Evolutionary conservation across 2,329 filamentous ascomycete genomes (phyloP).

Genomic region (Neopestalotiopsis clavispora): DNA sequence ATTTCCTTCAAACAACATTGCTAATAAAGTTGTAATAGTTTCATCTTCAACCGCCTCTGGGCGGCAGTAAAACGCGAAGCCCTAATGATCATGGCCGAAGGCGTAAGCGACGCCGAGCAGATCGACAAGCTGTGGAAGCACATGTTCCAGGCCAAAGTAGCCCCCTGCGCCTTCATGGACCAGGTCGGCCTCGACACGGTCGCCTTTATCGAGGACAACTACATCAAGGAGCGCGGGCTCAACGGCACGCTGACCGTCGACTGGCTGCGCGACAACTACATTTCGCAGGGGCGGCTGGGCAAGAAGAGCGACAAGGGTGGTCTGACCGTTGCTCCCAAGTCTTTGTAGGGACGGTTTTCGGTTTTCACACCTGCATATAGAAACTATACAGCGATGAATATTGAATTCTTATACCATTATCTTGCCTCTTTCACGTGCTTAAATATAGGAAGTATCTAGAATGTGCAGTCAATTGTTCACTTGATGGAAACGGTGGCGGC

Average conservation of each 20-base stretch:
- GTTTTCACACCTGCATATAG: not conserved
- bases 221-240: slow-evolving; percentile 53
- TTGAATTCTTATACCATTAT: not conserved
- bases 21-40: slow-evolving; percentile 28
- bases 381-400: not conserved
- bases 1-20: not conserved
- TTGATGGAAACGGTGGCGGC: too few relatives aligned
- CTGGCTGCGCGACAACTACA: slow-evolving; percentile 47
- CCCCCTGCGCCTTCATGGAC: slow-evolving; percentile 45
- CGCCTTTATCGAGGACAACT: slow-evolving; percentile 57
- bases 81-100: slow-evolving; percentile 54
- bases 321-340: slow-evolving; percentile 24
- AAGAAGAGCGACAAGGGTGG: slow-evolving; percentile 47
- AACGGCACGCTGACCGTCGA: slow-evolving; percentile 44
- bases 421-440: too few relatives aligned
- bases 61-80: slow-evolving; percentile 60
- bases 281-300: slow-evolving; percentile 52
- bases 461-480: too few relatives aligned
- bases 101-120: slow-evolving; percentile 51
- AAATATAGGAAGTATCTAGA: too few relatives aligned
- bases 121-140: slow-evolving; percentile 53
- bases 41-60: slow-evolving; percentile 62
- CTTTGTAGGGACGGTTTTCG: not conserved
- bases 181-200: slow-evolving; percentile 58
- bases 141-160: slow-evolving; percentile 32